These are phyloP conservation scores for Heterobasidion annosum DNA, from an alignment of 1,284 basidiomycete species.

Conservation along the genomic window DNA sequence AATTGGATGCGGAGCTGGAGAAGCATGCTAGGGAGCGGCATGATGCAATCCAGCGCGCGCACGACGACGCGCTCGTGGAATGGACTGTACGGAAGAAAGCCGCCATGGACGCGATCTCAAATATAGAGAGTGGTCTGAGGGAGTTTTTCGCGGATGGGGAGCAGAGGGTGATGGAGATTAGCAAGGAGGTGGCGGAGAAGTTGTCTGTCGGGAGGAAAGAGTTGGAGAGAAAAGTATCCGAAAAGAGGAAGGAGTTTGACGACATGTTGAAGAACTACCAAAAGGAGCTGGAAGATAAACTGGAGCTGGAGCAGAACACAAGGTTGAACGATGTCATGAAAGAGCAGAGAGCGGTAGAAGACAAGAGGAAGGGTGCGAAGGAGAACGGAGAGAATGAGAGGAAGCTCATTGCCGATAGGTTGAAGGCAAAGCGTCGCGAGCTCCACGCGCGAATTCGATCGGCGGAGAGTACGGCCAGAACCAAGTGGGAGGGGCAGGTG, in stretches of 20 bases:
- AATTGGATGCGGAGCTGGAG: too few species aligned
- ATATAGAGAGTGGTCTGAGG: too few species aligned
- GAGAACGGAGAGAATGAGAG: not conserved
- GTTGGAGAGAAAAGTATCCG: too few species aligned
- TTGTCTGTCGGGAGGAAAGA: not conserved
- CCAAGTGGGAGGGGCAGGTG: too few species aligned
- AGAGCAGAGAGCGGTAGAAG: conserved; percentile 28
- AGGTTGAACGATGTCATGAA: conserved; percentile 16
- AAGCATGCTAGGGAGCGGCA: too few species aligned
- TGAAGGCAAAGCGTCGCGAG: not conserved
- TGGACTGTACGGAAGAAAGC: too few species aligned
- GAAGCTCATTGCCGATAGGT: not conserved
- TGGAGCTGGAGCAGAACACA: conserved; percentile 9
- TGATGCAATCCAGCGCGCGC: too few species aligned
- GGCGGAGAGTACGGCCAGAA: too few species aligned
- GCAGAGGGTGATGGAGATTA: not conserved
- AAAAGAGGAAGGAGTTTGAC: not conserved
- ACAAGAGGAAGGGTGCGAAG: conserved; percentile 16
- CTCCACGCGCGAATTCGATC: too few species aligned
- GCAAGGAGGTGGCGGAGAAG: not conserved
- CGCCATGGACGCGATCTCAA: too few species aligned
- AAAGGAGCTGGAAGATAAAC: not conserved
- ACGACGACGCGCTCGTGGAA: too few species aligned
- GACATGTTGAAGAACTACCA: too few species aligned
- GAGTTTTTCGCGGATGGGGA: not conserved